Conservation (phyloP, 2,329 filamentous ascomycete genomes). For the Periconia sp. region DNA sequence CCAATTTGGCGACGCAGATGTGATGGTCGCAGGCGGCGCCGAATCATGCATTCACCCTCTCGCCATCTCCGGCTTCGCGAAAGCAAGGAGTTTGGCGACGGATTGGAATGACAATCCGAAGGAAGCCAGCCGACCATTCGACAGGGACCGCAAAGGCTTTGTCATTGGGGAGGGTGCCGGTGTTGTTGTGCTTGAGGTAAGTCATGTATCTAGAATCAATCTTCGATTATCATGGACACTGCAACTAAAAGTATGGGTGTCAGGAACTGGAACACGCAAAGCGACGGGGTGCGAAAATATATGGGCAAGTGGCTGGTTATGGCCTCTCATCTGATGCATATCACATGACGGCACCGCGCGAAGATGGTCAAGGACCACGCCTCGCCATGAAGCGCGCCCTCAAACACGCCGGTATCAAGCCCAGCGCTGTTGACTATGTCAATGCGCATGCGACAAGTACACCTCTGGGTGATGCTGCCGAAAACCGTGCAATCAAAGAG, state of each 20-base stretch:
- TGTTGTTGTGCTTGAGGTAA: slow-evolving; percentile 77
- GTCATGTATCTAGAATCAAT: not conserved
- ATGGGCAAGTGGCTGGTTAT: slow-evolving; percentile 87
- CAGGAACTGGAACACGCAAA: slow-evolving; percentile 84
- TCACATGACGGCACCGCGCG: slow-evolving; percentile 88
- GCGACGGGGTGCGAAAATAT: slow-evolving; percentile 74
- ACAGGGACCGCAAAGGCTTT: slow-evolving; percentile 77
- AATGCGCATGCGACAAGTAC: slow-evolving; percentile 96
- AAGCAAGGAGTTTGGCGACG: slow-evolving; percentile 82
- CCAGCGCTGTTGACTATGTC: slow-evolving; percentile 79
- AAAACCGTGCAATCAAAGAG: slow-evolving; percentile 78
- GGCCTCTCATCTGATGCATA: slow-evolving; percentile 88
- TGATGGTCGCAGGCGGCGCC: slow-evolving; percentile 94
- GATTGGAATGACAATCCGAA: slow-evolving; percentile 72
- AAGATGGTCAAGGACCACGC: slow-evolving; percentile 78
- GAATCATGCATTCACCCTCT: slow-evolving; percentile 96
- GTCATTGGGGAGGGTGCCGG: slow-evolving; percentile 93
- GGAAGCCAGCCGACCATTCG: slow-evolving; percentile 82
- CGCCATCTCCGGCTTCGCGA: slow-evolving; percentile 86
- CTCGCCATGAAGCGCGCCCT: slow-evolving; percentile 85
- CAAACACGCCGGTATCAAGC: slow-evolving; percentile 68
- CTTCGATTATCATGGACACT: too few species aligned
- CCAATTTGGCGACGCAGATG: slow-evolving; percentile 83
- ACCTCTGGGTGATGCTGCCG: slow-evolving; percentile 79
- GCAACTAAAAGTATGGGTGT: not conserved